These are phyloP conservation scores for Chytridiales sp. DNA, from an alignment of 371 early-diverging fungal genomes.

Conservation along the genomic window DNA sequence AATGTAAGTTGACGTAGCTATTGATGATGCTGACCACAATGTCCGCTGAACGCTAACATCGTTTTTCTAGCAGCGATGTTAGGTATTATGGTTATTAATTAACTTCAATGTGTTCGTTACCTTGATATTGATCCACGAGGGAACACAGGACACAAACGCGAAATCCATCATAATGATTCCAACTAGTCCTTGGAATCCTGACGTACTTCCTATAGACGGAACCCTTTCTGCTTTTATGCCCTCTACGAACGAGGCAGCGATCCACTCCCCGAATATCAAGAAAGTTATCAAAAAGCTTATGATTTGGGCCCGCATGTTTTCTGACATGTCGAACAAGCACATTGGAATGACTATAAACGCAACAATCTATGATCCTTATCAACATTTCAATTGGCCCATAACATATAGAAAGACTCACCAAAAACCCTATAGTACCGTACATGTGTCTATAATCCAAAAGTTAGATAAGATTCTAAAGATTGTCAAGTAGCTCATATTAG, in stretches of 20 bases:
- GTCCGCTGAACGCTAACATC: constrained; percentile 47
- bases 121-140: constrained; percentile 53
- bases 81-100: no score
- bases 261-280: constrained; percentile 46
- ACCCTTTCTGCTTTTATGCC: constrained; percentile 26
- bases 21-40: constrained; percentile 41
- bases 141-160: constrained; percentile 44
- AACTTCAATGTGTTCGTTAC: constrained; percentile 21
- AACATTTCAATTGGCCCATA: constrained; percentile 5
- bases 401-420: constrained; percentile 21
- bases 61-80: no score
- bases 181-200: constrained; percentile 28
- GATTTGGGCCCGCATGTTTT: constrained; percentile 47
- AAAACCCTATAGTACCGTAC: constrained; percentile 36
- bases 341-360: constrained; percentile 25
- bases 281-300: constrained; percentile 40
- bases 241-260: constrained; percentile 24
- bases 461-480: no score
- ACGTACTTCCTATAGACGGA: constrained; percentile 14
- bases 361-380: neutral
- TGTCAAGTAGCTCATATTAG: constrained; percentile 7
- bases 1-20: constrained; percentile 38
- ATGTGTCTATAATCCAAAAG: constrained; percentile 31
- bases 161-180: constrained; percentile 47
- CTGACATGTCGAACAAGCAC: constrained; percentile 45